A percentile compares a stretch with the other conserved stretches of the same genome.
Evolutionary conservation across 352 stramenopile species (phyloP).

Genomic region (Thalassiosira sp.): DNA sequence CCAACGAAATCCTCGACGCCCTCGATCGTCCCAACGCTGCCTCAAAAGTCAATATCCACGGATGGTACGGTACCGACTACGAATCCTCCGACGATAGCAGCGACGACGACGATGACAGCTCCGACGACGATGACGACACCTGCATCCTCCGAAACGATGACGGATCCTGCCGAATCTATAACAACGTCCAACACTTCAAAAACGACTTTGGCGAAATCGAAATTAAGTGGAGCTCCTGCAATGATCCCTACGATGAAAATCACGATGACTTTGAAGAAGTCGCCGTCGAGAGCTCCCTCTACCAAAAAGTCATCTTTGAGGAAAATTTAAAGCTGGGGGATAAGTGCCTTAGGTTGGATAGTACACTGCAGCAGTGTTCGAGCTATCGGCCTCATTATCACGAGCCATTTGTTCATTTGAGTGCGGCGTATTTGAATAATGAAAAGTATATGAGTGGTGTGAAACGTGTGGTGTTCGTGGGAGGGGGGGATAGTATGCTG

Average conservation of each 20-base stretch:
- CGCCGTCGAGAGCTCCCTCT: slow-evolving; percentile 34
- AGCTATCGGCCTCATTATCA: slow-evolving; percentile 63
- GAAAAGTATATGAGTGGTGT: slow-evolving; percentile 27
- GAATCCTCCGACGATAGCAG: slow-evolving; percentile 11
- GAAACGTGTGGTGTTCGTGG: slow-evolving; percentile 58
- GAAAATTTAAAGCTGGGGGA: slow-evolving; percentile 53
- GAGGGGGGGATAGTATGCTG: slow-evolving; percentile 68
- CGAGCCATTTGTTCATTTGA: slow-evolving; percentile 57
- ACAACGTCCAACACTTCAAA: slow-evolving; percentile 57
- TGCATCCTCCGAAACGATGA: slow-evolving; percentile 38
- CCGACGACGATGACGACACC: slow-evolving; percentile 1
- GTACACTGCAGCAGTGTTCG: slow-evolving; percentile 51
- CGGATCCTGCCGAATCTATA: slow-evolving; percentile 28
- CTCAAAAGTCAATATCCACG: slow-evolving; percentile 40
- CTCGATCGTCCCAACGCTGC: slow-evolving; percentile 38
- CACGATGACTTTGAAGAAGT: slow-evolving; percentile 55
- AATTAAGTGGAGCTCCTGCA: slow-evolving; percentile 50
- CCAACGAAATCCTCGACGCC: slow-evolving; percentile 23
- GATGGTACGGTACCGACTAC: too few relatives aligned
- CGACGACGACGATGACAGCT: slow-evolving; percentile 20
- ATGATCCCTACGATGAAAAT: slow-evolving; percentile 46
- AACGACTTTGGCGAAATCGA: slow-evolving; percentile 54
- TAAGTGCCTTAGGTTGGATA: slow-evolving; percentile 56
- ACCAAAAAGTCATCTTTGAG: slow-evolving; percentile 55
- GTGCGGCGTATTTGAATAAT: slow-evolving; percentile 47